phyloP scores from a whole-genome alignment of 164 flowering plant genomes.

The Paratinospora sagittata region DNA sequence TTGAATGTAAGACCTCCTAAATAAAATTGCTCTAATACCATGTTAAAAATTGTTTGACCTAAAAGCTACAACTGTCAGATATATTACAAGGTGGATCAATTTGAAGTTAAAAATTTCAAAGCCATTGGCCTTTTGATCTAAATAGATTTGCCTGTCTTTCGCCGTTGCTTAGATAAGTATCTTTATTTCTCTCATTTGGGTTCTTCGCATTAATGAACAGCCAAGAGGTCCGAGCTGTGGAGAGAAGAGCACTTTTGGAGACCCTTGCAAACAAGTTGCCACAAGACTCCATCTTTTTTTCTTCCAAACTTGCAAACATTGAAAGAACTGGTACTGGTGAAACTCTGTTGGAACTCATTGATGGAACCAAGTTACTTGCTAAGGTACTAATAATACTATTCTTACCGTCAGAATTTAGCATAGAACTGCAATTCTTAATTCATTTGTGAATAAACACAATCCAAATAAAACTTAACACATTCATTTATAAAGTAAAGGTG shows the following conservation, averaged over 20 bases:
- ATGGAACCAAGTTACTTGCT: conserved; percentile 54
- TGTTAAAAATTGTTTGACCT: too few species aligned
- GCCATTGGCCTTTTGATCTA: too few species aligned
- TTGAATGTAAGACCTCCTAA: too few species aligned
- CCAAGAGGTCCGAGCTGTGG: conserved; percentile 95
- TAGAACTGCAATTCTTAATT: too few species aligned
- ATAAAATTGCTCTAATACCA: too few species aligned
- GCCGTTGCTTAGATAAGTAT: not conserved
- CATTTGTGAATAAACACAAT: too few species aligned
- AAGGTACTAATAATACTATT: conserved; percentile 36
- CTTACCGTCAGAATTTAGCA: too few species aligned
- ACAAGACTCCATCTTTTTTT: conserved; percentile 43
- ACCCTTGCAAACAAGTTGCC: conserved; percentile 73
- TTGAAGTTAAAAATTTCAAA: too few species aligned
- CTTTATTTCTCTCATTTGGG: not conserved
- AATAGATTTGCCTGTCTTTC: not conserved
- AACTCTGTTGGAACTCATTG: conserved; percentile 47
- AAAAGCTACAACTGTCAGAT: too few species aligned
- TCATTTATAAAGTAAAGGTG: too few species aligned
- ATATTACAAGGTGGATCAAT: too few species aligned
- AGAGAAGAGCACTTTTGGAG: conserved; percentile 72
- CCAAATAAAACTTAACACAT: not conserved
- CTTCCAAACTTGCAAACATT: conserved; percentile 60
- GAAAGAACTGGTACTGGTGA: conserved; percentile 34
- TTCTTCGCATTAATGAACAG: conserved; percentile 27